phyloP scores from a whole-genome alignment of 2,329 filamentous ascomycete genomes.

The Chrysosporium keratinophilum region DNA sequence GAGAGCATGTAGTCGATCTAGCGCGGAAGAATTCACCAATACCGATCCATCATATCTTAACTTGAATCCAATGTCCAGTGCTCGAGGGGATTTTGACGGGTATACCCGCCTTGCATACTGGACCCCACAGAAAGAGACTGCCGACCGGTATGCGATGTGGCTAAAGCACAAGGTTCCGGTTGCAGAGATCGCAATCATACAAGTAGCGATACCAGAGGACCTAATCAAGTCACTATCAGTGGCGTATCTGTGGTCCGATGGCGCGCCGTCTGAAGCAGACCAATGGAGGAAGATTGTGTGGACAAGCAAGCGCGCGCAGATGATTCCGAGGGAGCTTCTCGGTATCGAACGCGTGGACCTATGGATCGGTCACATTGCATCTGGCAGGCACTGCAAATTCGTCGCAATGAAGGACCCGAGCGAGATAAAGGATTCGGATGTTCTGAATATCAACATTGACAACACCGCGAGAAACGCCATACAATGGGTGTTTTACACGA shows the following conservation, averaged over 20 bases:
- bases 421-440: slow-evolving; percentile 1
- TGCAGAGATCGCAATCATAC: not conserved
- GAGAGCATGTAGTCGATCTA: not conserved
- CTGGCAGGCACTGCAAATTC: not conserved
- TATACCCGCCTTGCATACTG: not conserved
- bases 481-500: slow-evolving; percentile 9
- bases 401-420: not conserved
- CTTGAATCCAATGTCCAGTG: not conserved
- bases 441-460: slow-evolving; percentile 4
- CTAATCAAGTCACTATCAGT: not conserved
- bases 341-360: not conserved
- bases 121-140: no score
- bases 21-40: not conserved
- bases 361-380: slow-evolving; percentile 7
- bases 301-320: not conserved
- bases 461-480: slow-evolving; percentile 1
- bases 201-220: not conserved
- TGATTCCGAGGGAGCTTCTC: not conserved
- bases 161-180: no score
- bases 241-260: slow-evolving; percentile 1
- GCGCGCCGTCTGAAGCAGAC: not conserved
- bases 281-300: slow-evolving; percentile 5
- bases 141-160: no score
- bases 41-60: not conserved
- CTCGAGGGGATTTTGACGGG: not conserved